Base-by-base conservation (phyloP, 2,329 filamentous ascomycete species). In the Allantophomopsis lycopodina region DNA sequence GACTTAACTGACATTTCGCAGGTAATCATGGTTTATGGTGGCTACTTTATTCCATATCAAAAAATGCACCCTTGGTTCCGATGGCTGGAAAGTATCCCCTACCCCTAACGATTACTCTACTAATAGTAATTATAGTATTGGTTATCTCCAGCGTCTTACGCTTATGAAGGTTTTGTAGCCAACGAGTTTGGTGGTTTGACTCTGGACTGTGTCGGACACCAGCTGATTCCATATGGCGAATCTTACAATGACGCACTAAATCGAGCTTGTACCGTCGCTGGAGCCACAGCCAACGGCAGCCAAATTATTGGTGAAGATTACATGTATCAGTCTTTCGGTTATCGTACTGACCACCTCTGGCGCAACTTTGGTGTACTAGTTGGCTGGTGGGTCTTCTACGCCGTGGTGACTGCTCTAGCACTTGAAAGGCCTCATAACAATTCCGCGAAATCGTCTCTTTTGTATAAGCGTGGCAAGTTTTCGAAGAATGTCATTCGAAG, bases 61-160 rank as follows among this genome's bases (percentile, higher is more conserved):
- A 62, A 71, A 43, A 78, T 78, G 73, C 69, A 72, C 18, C 65
- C 66, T 0, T 78, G 72, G 72, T 67, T 79, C 15, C 55, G 60
- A 4, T 79, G 75, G 74, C 50, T 78, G 2, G 74, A 67, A 28
- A 28, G 23, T 28, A 28, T 6, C 23, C 8, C 23, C 3, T 3
- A 3, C 4, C 8, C 11, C 5, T 28, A 28, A 28, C 5, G 10
- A 12, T 5, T 28, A 12, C 23, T 3, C 7, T 10, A 28, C 23
- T 28, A 28, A 28, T 12, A 28, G 11, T 3, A 28, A 10, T 12
- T 28, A 10, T 10, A 28, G 23, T 28, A 28, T 43, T 77, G 72
- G 69, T 66, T 78, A n/a, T 68, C 79, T 44, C 79, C 79, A 0
- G 60, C 84, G 2, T 71, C 79, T 0, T 84, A 83, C 41, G 74